phyloP scores from a whole-genome alignment of 805 yeast species.

The Metschnikowia henanensis region DNA sequence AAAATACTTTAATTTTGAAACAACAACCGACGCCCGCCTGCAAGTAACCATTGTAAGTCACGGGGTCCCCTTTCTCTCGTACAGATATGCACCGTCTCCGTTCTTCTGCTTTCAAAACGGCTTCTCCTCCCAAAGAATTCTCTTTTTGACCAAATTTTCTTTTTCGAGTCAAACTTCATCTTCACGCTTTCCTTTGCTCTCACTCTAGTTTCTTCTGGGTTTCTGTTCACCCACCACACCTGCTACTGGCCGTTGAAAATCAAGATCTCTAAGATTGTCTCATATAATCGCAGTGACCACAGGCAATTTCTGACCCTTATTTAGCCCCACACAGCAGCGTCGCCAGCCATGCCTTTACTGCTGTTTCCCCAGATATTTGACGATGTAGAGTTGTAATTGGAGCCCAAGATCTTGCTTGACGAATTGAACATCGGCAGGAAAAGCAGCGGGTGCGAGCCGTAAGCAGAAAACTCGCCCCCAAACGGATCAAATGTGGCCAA shows the following conservation, averaged over 20 bases:
- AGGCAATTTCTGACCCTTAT: too few species aligned
- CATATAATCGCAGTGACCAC: too few species aligned
- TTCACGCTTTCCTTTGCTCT: too few species aligned
- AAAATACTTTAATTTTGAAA: not conserved
- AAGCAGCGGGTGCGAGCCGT: conserved; percentile 6
- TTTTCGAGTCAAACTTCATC: too few species aligned
- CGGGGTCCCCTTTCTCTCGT: not conserved
- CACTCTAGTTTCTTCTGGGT: too few species aligned
- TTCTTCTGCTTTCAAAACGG: too few species aligned
- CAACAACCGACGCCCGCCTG: not conserved
- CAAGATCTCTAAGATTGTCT: too few species aligned
- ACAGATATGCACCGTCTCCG: too few species aligned
- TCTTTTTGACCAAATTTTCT: too few species aligned
- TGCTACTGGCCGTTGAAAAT: too few species aligned
- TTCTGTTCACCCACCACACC: not conserved
- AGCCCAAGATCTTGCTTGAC: conserved; percentile 17
- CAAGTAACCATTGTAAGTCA: not conserved
- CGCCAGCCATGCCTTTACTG: conserved; percentile 17
- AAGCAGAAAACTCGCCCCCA: conserved; percentile 9
- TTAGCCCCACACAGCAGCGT: conserved; percentile 36
- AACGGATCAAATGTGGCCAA: conserved; percentile 30
- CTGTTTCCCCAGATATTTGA: conserved; percentile 29
- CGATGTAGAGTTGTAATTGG: conserved; percentile 14
- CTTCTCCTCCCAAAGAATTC: too few species aligned
- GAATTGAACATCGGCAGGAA: conserved; percentile 19